Base-by-base conservation (phyloP, 192 early-diverging fungal species). In the Dispira simplex region DNA sequence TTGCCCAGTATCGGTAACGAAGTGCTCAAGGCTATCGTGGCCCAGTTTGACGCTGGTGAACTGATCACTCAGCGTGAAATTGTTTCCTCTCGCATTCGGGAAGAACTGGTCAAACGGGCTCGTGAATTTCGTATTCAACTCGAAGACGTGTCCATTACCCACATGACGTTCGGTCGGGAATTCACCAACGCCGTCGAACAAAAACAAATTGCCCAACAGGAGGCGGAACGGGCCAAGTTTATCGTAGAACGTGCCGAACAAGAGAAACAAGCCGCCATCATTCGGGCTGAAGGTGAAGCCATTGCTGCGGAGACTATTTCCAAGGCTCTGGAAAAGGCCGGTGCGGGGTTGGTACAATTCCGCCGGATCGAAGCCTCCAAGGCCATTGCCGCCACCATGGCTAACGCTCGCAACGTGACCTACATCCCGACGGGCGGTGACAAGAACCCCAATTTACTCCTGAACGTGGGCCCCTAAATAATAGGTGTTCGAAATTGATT, bases 201-300 rank as follows among this genome's bases (percentile, higher is more conserved):
- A 71, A 96, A 97, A 81, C 90, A 94, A 71, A 96, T 98, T 81
- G 92, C 97, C 47, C 95, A 99, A 69, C 97, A 99, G 79, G 97
- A 97, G 72, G 97, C 97, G 52, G 97, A 99, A 75, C 90, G 97
- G 62, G 97, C 97, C 46, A 87, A 89, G 68, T 99, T 97, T 78
- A 83, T 97, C 57, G 97, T 99, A 28, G 97, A 99, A 71, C 90
- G 89, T 78, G 97, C 97, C 23, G 91, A 99, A 77, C 94, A 97
- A 77, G 97, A 99, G 72, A 97, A 94, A 79, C 82, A 85, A 69
- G 97, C 97, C 11, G 83, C 89, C 13, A 87, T 99, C 67, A 99
- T 99, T 74, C 83, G 92, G 51, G 97, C 97, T 64, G 97, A 99
- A 73, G 97, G 97, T 75, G 95, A 99, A 77, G 90, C 93, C 46